Evolutionary conservation across 2,329 filamentous ascomycete genomes (phyloP).

Genomic region (Talaromyces sp.): DNA sequence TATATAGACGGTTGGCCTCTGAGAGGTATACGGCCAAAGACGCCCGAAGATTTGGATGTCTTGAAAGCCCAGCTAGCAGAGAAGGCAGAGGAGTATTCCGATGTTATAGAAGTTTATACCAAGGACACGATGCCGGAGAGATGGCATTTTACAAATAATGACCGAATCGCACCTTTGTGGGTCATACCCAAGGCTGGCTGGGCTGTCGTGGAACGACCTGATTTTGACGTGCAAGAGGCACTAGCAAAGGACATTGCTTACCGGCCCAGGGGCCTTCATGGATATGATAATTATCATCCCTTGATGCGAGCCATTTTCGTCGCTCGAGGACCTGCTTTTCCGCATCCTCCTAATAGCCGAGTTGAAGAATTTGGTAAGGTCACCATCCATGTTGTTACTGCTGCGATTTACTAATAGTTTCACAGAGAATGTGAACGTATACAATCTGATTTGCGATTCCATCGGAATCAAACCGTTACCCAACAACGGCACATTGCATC

Average conservation of each 20-base stretch:
- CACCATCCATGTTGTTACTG: neutral
- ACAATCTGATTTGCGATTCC: constrained; percentile 91
- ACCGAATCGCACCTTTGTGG: constrained; percentile 91
- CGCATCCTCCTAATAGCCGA: constrained; percentile 75
- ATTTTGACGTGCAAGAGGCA: constrained; percentile 71
- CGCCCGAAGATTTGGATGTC: constrained; percentile 59
- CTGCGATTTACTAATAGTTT: constrained; percentile 1
- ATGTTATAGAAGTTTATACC: constrained; percentile 80
- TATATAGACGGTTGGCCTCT: constrained; percentile 94
- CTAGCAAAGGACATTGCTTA: constrained; percentile 65
- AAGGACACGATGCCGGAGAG: constrained; percentile 82
- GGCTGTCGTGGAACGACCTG: constrained; percentile 77
- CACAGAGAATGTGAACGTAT: constrained; percentile 87
- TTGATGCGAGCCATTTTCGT: constrained; percentile 96
- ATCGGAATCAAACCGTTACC: constrained; percentile 67
- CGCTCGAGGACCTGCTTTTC: constrained; percentile 86
- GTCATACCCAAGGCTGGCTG: constrained; percentile 88
- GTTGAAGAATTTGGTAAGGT: constrained; percentile 79
- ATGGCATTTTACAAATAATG: constrained; percentile 85
- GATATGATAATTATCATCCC: constrained; percentile 91
- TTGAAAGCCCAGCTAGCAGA: constrained; percentile 61
- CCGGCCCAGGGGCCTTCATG: constrained; percentile 79
- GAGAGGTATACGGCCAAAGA: constrained; percentile 79
- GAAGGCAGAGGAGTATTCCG: constrained; percentile 55
- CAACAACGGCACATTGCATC: constrained; percentile 79